Evolutionary conservation across 2,329 filamentous ascomycete genomes (phyloP).

Genomic region (Aspergillus thermomutatus): DNA sequence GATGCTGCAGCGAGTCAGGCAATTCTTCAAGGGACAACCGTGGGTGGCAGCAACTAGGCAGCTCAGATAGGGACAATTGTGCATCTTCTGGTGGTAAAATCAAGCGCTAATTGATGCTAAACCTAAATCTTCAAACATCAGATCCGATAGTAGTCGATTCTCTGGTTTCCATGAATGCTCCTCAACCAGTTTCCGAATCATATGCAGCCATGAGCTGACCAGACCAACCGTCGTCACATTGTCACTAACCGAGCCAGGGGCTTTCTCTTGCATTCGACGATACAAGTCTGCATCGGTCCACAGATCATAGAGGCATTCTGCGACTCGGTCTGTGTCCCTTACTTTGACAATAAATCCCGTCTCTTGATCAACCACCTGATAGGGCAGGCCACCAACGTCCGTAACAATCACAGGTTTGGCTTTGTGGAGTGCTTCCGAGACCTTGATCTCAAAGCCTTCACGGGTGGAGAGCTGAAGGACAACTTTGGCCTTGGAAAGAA

Average conservation of each 20-base stretch:
- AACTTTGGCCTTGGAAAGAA: slow-evolving; percentile 69
- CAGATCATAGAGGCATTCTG: slow-evolving; percentile 62
- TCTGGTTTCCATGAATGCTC: background rate
- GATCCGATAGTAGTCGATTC: background rate
- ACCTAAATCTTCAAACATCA: background rate
- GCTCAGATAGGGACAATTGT: too few species aligned
- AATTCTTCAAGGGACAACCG: too few species aligned
- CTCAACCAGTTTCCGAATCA: background rate
- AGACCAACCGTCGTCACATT: slow-evolving; percentile 74
- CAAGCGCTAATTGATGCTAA: background rate
- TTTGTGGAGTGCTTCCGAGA: slow-evolving; percentile 77
- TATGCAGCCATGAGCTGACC: background rate
- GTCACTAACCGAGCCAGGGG: slow-evolving; percentile 66
- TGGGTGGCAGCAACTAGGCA: too few species aligned
- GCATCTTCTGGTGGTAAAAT: background rate
- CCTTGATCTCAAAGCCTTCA: slow-evolving; percentile 84
- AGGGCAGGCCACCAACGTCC: slow-evolving; percentile 71
- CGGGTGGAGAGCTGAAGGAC: slow-evolving; percentile 76
- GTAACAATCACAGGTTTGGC: slow-evolving; percentile 76
- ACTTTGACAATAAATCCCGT: slow-evolving; percentile 72
- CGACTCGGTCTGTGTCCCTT: slow-evolving; percentile 67
- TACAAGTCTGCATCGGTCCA: slow-evolving; percentile 66
- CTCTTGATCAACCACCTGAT: slow-evolving; percentile 69
- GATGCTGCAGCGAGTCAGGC: too few species aligned
- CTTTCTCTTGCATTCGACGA: slow-evolving; percentile 63